Evolutionary conservation across 2,329 filamentous ascomycete genomes (phyloP).

Genomic region (Trichoderma endophyticum): DNA sequence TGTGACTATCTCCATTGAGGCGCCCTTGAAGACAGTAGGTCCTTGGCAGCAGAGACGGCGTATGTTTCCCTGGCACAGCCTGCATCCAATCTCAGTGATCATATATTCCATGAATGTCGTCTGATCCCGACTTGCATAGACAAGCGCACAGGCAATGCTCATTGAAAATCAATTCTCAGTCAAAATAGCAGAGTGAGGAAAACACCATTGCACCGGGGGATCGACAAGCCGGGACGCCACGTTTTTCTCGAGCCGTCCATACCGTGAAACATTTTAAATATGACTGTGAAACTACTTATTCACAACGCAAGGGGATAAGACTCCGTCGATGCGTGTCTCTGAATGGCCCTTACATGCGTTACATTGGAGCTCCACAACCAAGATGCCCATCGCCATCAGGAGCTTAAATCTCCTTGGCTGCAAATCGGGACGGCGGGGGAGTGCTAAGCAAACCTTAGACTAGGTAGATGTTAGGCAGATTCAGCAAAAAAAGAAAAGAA

Average conservation of each 20-base stretch:
- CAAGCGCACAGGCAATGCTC: background rate
- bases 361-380: background rate
- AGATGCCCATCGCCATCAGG: background rate
- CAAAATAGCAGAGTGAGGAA: background rate
- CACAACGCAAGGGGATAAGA: background rate
- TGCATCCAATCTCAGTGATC: background rate
- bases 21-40: background rate
- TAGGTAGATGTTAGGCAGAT: background rate
- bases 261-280: background rate
- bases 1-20: background rate
- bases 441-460: background rate
- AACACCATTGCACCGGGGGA: background rate
- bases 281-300: background rate
- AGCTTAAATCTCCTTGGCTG: background rate
- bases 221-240: background rate
- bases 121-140: background rate
- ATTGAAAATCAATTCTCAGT: background rate
- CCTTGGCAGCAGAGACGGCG: background rate
- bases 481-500: background rate
- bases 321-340: background rate
- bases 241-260: background rate
- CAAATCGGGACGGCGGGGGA: background rate
- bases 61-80: background rate
- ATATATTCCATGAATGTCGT: background rate
- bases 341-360: background rate